phyloP scores from a whole-genome alignment of 2,329 filamentous ascomycete species.

The Emmonsiellopsis sp. region DNA sequence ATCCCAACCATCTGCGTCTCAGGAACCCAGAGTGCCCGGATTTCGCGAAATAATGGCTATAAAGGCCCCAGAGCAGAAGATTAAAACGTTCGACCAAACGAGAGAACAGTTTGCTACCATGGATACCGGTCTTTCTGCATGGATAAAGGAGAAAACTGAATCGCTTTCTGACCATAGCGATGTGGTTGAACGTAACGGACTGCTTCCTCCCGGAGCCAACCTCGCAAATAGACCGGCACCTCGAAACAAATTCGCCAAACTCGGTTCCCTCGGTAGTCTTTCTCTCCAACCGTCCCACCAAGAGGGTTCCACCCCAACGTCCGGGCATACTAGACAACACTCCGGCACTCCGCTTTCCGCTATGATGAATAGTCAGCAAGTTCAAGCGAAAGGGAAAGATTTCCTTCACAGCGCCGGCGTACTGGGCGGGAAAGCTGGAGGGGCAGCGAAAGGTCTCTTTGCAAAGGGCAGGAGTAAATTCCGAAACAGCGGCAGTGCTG shows the following conservation, averaged over 20 bases:
- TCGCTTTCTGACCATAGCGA: slow-evolving; percentile 45
- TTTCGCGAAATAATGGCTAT: slow-evolving; percentile 73
- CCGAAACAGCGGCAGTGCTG: slow-evolving; percentile 50
- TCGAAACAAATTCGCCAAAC: slow-evolving; percentile 33
- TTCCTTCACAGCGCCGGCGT: slow-evolving; percentile 72
- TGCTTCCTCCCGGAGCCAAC: slow-evolving; percentile 17
- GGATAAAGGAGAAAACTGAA: slow-evolving; percentile 43
- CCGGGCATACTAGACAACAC: slow-evolving; percentile 24
- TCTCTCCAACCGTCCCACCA: slow-evolving; percentile 16
- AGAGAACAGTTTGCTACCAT: slow-evolving; percentile 60
- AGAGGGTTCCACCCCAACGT: slow-evolving; percentile 23
- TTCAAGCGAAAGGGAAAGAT: slow-evolving; percentile 80
- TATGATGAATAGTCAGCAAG: slow-evolving; percentile 48
- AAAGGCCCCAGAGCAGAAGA: slow-evolving; percentile 55
- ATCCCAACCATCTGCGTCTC: slow-evolving; percentile 10
- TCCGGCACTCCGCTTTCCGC: slow-evolving; percentile 28
- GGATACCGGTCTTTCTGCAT: slow-evolving; percentile 63
- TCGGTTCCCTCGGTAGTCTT: slow-evolving; percentile 24
- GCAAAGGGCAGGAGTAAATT: slow-evolving; percentile 86
- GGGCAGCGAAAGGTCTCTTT: slow-evolving; percentile 82
- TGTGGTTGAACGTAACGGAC: slow-evolving; percentile 28
- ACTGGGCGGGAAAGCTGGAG: slow-evolving; percentile 58
- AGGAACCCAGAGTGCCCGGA: slow-evolving; percentile 39
- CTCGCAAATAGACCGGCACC: slow-evolving; percentile 20
- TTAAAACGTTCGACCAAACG: slow-evolving; percentile 63